Base-by-base conservation (phyloP, 768 basidiomycete species). In the Amanita fuliginea region DNA sequence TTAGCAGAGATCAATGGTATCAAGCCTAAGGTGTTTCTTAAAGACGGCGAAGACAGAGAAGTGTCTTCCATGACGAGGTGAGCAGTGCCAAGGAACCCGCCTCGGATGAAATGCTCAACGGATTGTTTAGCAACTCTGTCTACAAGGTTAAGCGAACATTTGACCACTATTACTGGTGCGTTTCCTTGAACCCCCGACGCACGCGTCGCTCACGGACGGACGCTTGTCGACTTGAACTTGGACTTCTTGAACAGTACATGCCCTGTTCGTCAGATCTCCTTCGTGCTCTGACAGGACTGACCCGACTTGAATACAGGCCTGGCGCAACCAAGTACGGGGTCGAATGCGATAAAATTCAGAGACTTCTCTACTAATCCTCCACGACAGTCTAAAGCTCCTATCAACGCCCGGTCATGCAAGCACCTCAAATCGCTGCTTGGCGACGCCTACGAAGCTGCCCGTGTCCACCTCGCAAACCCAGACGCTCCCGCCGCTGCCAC, bases 341-440 rank as follows among this genome's bases (percentile, higher is more conserved):
- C 16, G 7, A 11, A 16, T 18, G 30, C 13, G 1, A 3, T 6
- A 34, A 26, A 3, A 19, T 2, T 10, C 26, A 26, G 30, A 6
- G 11, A 9, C 26, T 2, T 42, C 19, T 3, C 13, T 28, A 47
- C 36, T 32, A 11, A 32, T 16, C 5, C 18, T 2, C 10, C 5
- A 30, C 9, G 14, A 45, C 11, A 50, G 66, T 52, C 56, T 4
- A 58, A 62, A 8, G 59, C 56, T 3, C 69, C 71, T 3, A 61
- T 67, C 21, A 67, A 70, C 52, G 69, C 69, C 7, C 67, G 71
- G 14, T 65, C 67, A 14, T 74, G 72, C 59, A 71, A 72, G 49
- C 71, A 73, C 46, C 57, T 73, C n/a, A 62, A 62, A 42, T 52
- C 63, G 11, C 54, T 72, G 18, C 62, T 73, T 6, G 72, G 72